Evolutionary conservation across 306 rosid species (phyloP).

Genomic region (Nissolia schottii): DNA sequence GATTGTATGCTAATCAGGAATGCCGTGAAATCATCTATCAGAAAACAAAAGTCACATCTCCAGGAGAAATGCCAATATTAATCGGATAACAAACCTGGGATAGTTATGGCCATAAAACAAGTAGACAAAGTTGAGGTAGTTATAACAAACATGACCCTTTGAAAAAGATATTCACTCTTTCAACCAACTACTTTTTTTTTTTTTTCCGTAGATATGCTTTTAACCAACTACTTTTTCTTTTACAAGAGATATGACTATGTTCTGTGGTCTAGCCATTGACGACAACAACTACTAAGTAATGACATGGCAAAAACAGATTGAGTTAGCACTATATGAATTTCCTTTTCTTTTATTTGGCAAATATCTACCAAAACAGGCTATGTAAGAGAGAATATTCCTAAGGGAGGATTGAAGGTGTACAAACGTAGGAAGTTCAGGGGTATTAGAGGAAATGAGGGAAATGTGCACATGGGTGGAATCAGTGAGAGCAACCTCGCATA

Average conservation of each 20-base stretch:
- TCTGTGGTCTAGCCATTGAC: neutral
- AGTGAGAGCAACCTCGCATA: no score
- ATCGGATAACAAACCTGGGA: neutral
- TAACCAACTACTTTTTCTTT: neutral
- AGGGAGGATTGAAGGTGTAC: no score
- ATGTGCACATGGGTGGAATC: no score
- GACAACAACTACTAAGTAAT: neutral
- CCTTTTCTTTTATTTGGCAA: slow-evolving; percentile 17
- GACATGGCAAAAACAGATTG: neutral
- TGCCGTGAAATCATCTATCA: neutral
- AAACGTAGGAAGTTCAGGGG: no score
- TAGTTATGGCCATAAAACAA: neutral
- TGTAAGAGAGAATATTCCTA: no score
- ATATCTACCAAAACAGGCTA: slow-evolving; percentile 59
- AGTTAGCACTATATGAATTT: neutral
- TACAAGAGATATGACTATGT: slow-evolving; percentile 3
- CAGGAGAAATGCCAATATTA: slow-evolving; percentile 8
- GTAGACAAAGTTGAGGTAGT: neutral
- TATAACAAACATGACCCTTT: neutral
- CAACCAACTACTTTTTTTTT: neutral
- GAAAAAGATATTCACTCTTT: neutral
- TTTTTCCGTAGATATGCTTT: no score
- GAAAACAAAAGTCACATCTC: slow-evolving; percentile 8
- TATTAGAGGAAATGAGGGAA: no score
- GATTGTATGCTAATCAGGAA: neutral